Base-by-base conservation (phyloP, 2,329 filamentous ascomycete species). In the Scortechinia acanthostroma region DNA sequence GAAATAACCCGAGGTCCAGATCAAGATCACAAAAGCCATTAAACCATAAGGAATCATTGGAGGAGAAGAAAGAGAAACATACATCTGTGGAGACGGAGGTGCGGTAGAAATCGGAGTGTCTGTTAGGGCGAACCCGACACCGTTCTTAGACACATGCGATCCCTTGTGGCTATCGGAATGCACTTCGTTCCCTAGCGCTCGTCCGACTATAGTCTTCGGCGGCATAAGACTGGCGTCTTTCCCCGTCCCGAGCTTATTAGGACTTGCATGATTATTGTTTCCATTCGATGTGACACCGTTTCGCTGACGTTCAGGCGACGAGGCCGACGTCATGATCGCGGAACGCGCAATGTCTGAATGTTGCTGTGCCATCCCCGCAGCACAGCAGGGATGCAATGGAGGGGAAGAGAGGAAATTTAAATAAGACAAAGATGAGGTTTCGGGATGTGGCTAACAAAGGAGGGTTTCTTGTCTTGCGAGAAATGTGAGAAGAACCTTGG, bases 331-430 rank as follows among this genome's bases (percentile, higher is more conserved):
- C 65, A 73, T 71, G 55, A 73, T 68, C 54, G 68, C 69, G 53
- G 66, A 66, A 59, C 69, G 68, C 43, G 72, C 71, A 52, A 71
- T 66, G 48, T 58, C 55, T 44, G 70, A 73, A 56, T 71, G 70
- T n/a, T n/a, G n/a, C 54, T 72, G 68, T 56, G 65, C 62, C 54
- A 60, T 58, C 47, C 55, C 57, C 37, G 49, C 50, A 10, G 42
- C 30, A 40, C n/a, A n/a, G 28, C 40, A 15, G 43, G 25, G 45
- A 35, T 43, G 25, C 22, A 42, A 43, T 21, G 51, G 13, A 10
- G 43, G 10, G 19, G 21, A 15, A 35, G 33, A 16, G 5, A 30
- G 42, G 17, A 43, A 43, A 22, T 21, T 25, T n/a, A n/a, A n/a
- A n/a, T n/a, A n/a, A n/a, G n/a, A 30, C 25, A 30, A 30, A 30